These are phyloP conservation scores for Dryadomyces quercus-mongolicae DNA, from an alignment of 2,329 filamentous ascomycete genomes.

Conservation along the genomic window DNA sequence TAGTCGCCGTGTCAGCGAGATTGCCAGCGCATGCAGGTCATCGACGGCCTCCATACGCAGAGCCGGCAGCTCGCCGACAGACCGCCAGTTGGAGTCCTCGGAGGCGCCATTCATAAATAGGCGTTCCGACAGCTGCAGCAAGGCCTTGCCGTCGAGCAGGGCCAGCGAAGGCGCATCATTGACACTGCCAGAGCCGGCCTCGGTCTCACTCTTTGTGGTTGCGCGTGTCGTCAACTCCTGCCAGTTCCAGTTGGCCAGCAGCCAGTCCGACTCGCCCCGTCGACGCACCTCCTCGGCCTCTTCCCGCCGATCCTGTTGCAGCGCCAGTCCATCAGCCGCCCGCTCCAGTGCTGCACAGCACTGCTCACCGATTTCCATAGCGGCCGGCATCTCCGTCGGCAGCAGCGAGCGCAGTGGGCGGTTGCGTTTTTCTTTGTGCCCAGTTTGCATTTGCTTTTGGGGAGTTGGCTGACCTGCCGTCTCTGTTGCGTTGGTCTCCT, in stretches of 20 bases:
- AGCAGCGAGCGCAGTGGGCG: slow-evolving; percentile 23
- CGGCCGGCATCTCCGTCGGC: slow-evolving; percentile 50
- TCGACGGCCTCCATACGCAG: slow-evolving; percentile 65
- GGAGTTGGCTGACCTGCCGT: slow-evolving; percentile 9
- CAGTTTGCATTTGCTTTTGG: background rate
- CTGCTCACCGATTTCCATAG: slow-evolving; percentile 55
- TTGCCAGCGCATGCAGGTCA: slow-evolving; percentile 60
- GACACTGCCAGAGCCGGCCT: background rate
- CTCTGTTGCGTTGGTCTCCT: background rate
- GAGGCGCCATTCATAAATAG: slow-evolving; percentile 65
- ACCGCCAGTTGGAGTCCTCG: slow-evolving; percentile 55
- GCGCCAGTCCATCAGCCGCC: slow-evolving; percentile 53
- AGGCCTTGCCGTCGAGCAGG: slow-evolving; percentile 46
- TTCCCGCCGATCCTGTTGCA: slow-evolving; percentile 53
- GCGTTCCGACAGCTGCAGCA: slow-evolving; percentile 50
- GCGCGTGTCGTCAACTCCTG: slow-evolving; percentile 2
- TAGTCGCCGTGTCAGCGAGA: slow-evolving; percentile 55
- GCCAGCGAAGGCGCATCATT: slow-evolving; percentile 28
- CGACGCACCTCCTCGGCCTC: slow-evolving; percentile 43
- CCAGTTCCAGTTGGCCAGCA: slow-evolving; percentile 35
- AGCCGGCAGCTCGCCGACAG: slow-evolving; percentile 46
- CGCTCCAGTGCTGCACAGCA: slow-evolving; percentile 55
- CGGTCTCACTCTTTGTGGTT: background rate
- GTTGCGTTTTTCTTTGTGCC: slow-evolving; percentile 8
- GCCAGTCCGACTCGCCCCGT: slow-evolving; percentile 51